Evolutionary conservation across 805 yeast genomes (phyloP).

Genomic region (Wickerhamomyces rabaulensis): DNA sequence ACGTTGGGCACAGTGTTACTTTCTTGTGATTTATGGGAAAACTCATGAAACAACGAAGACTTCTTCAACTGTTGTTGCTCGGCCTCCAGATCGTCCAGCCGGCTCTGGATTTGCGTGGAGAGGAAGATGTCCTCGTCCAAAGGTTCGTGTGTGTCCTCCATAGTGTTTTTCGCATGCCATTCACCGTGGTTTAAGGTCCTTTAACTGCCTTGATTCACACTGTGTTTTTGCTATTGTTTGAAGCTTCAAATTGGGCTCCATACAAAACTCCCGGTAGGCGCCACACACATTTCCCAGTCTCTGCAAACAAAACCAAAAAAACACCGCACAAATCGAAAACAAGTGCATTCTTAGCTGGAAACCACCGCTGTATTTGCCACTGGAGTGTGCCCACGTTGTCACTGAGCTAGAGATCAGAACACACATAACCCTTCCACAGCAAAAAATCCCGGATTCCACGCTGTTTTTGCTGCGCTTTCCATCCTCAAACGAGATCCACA

Average conservation of each 20-base stretch:
- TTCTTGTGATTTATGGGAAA: background rate
- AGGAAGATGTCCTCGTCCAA: slow-evolving; percentile 7
- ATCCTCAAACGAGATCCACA: too few relatives aligned
- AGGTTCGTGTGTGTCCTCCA: background rate
- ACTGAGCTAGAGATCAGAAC: background rate
- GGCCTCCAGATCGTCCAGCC: slow-evolving; percentile 15
- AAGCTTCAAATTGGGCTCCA: too few relatives aligned
- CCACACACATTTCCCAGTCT: background rate
- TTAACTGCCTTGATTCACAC: too few relatives aligned
- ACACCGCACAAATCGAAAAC: too few relatives aligned
- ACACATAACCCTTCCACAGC: background rate
- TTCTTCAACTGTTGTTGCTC: slow-evolving; percentile 4
- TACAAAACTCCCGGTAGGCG: background rate
- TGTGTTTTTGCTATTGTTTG: too few relatives aligned
- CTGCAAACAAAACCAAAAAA: too few relatives aligned
- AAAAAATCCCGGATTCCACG: background rate
- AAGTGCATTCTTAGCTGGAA: too few relatives aligned
- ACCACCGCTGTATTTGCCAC: too few relatives aligned
- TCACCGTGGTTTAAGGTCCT: background rate
- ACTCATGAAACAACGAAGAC: background rate
- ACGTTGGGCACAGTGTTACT: background rate
- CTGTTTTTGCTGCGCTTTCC: too few relatives aligned
- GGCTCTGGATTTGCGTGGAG: slow-evolving; percentile 21
- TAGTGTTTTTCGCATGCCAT: background rate
- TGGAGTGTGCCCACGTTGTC: background rate